Percentiles rank a stretch among this genome's conserved stretches.
Evolutionary conservation across 2,329 filamentous ascomycete genomes (phyloP).

Genomic region (Verticillium isaacii): DNA sequence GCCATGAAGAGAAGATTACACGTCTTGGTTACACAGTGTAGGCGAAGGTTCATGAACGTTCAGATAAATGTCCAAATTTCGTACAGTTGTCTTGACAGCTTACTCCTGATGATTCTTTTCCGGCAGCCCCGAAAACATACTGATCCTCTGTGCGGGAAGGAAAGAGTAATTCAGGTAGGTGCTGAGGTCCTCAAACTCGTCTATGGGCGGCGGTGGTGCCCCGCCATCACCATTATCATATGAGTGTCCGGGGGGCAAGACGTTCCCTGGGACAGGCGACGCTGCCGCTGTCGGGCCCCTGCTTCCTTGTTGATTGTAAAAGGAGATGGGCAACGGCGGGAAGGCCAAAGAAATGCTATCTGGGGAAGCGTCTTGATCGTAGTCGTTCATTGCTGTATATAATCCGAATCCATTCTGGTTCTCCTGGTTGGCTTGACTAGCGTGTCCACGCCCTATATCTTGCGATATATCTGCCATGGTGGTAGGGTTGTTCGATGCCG

Average conservation of each 20-base stretch:
- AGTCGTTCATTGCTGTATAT: constrained; percentile 2
- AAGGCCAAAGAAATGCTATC: constrained; percentile 25
- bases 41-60: background rate
- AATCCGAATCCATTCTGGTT: background rate
- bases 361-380: constrained; percentile 8
- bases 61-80: no score
- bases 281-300: constrained; percentile 8
- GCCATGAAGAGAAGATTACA: background rate
- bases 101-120: constrained; percentile 2
- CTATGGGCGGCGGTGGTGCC: background rate
- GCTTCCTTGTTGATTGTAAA: constrained; percentile 16
- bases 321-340: constrained; percentile 23
- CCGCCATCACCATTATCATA: background rate
- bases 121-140: constrained; percentile 16
- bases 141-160: constrained; percentile 17
- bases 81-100: background rate
- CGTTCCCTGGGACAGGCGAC: constrained; percentile 2
- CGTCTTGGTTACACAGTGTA: background rate
- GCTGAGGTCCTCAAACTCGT: constrained; percentile 14
- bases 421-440: background rate
- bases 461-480: background rate
- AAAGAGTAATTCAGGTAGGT: constrained; percentile 19
- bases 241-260: background rate
- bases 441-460: background rate
- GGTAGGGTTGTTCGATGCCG: background rate